Conservation (phyloP, 495 filamentous ascomycete genomes). For the Xylaria castorea region DNA sequence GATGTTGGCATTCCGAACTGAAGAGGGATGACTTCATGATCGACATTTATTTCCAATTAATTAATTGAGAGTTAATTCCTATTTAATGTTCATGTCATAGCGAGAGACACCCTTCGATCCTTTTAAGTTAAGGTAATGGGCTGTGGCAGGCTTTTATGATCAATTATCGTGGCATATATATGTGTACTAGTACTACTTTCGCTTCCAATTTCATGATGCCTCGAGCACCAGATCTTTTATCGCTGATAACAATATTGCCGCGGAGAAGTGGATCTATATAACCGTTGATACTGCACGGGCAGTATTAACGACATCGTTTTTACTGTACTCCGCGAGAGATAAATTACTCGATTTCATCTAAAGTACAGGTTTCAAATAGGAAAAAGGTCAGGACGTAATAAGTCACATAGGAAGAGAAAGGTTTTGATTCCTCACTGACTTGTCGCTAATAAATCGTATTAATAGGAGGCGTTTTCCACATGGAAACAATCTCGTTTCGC, state of each 20-base stretch:
- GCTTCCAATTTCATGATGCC: neutral
- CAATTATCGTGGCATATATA: neutral
- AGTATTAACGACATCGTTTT: no score
- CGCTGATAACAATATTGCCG: neutral
- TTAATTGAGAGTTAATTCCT: neutral
- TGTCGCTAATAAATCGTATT: no score
- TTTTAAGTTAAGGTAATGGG: neutral
- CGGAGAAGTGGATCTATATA: no score
- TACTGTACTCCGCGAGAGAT: no score
- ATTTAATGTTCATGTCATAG: neutral
- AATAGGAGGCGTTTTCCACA: neutral
- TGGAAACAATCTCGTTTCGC: neutral
- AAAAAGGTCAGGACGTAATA: neutral
- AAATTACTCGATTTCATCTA: neutral
- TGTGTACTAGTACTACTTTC: neutral
- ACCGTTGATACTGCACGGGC: no score
- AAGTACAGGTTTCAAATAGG: neutral
- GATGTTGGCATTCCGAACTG: constrained; percentile 11
- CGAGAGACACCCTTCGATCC: neutral
- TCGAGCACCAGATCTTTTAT: neutral
- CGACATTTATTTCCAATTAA: neutral
- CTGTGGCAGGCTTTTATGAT: neutral
- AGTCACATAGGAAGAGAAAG: neutral
- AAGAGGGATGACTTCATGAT: neutral
- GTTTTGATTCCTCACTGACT: neutral